These are phyloP conservation scores for Fusarium proliferatum DNA, from an alignment of 2,329 filamentous ascomycete species.

Conservation along the genomic window DNA sequence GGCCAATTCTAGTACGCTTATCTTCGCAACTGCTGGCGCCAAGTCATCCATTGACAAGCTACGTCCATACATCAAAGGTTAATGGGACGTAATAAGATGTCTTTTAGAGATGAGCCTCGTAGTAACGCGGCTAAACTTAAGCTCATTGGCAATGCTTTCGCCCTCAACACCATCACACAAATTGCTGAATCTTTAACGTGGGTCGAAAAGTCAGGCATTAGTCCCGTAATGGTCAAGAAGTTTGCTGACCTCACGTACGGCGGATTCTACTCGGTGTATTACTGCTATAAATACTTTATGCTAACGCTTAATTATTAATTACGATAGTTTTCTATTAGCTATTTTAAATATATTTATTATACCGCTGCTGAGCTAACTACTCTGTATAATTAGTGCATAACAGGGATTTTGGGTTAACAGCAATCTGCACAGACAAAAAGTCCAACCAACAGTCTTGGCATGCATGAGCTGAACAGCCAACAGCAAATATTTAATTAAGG, in stretches of 20 bases:
- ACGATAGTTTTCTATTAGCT: no score
- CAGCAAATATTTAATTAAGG: neutral
- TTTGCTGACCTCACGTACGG: neutral
- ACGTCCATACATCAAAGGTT: neutral
- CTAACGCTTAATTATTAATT: no score
- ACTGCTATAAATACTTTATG: no score
- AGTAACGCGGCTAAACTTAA: no score
- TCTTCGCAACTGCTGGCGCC: neutral
- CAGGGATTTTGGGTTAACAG: neutral
- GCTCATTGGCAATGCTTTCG: neutral
- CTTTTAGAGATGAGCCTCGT: neutral
- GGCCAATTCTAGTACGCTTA: neutral
- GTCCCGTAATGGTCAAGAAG: accelerated
- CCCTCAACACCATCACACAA: neutral
- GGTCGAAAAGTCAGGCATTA: neutral
- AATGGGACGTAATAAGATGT: neutral
- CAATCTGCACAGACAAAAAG: neutral
- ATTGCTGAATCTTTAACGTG: neutral
- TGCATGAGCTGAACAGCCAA: neutral
- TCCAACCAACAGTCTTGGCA: neutral
- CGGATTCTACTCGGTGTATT: neutral
- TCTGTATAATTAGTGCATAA: neutral
- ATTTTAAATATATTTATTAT: no score
- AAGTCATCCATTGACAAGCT: neutral
- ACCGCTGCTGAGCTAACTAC: no score